Evolutionary conservation across 768 basidiomycete genomes (phyloP).

Genomic region (Suillus occidentalis): DNA sequence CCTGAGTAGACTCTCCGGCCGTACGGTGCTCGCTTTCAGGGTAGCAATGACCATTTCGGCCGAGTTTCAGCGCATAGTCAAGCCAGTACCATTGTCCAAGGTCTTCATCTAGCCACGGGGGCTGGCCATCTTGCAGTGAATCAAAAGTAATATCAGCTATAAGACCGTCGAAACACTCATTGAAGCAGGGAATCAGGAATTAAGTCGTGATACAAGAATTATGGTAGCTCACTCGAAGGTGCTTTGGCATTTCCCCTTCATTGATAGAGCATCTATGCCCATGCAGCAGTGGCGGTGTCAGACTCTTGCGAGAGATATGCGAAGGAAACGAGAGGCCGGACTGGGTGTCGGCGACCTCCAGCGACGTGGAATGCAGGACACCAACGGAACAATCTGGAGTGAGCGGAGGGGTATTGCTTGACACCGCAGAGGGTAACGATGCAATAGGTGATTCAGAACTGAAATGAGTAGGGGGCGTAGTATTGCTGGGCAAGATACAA

Average conservation of each 20-base stretch:
- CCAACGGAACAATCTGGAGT: not conserved
- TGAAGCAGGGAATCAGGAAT: not conserved
- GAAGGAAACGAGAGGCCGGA: not conserved
- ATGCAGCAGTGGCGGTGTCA: not conserved
- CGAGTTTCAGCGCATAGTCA: slow-evolving; percentile 44
- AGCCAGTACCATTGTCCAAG: slow-evolving; percentile 44
- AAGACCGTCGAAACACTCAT: slow-evolving; percentile 21
- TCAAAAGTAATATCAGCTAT: slow-evolving; percentile 18
- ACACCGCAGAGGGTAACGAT: not conserved
- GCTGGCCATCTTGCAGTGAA: not conserved
- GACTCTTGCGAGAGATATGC: not conserved
- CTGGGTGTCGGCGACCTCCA: not conserved
- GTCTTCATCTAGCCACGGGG: not conserved
- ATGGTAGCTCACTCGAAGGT: not conserved
- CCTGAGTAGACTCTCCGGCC: slow-evolving; percentile 43
- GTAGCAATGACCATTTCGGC: slow-evolving; percentile 36
- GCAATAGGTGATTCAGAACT: not conserved
- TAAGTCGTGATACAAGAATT: not conserved
- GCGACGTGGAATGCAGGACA: not conserved
- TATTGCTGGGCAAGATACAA: not conserved
- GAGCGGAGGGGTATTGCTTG: not conserved
- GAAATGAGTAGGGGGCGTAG: not conserved
- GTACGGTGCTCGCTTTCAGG: slow-evolving; percentile 18
- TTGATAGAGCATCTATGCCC: not conserved
- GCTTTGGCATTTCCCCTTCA: not conserved